These are phyloP conservation scores for Hypoxylon sp. DNA, from an alignment of 2,329 filamentous ascomycete species.

Conservation along the genomic window DNA sequence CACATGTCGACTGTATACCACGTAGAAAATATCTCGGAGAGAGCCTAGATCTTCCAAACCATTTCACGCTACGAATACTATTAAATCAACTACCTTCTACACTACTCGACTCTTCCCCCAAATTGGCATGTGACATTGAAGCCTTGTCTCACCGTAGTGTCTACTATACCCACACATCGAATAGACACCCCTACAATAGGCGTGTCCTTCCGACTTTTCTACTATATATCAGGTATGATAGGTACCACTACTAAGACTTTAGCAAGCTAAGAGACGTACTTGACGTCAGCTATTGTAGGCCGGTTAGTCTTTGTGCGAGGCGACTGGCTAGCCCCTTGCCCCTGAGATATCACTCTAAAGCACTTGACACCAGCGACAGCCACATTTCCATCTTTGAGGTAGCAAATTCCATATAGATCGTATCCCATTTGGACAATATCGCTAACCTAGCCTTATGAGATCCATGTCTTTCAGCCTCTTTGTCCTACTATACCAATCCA, in stretches of 20 bases:
- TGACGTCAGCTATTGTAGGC: no score
- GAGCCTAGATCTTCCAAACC: neutral
- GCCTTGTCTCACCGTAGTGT: neutral
- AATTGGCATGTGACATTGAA: neutral
- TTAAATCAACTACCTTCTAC: neutral
- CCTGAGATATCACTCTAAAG: neutral
- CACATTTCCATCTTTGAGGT: constrained; percentile 3
- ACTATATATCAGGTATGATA: neutral
- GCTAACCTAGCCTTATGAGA: neutral
- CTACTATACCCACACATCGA: neutral
- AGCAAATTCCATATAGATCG: neutral
- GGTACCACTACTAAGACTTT: neutral
- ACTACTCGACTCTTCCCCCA: neutral
- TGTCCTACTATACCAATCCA: constrained; percentile 4
- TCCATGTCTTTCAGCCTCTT: constrained; percentile 24
- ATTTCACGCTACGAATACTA: neutral
- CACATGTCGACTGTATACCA: neutral
- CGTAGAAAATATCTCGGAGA: neutral
- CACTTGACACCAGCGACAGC: neutral
- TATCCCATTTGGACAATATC: neutral
- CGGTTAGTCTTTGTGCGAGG: neutral
- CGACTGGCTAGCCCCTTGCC: neutral
- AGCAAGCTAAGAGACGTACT: neutral
- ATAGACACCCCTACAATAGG: neutral
- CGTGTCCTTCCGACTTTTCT: neutral